Base-by-base conservation (phyloP, 805 yeast species). In the Gaillardinia entomophila region DNA sequence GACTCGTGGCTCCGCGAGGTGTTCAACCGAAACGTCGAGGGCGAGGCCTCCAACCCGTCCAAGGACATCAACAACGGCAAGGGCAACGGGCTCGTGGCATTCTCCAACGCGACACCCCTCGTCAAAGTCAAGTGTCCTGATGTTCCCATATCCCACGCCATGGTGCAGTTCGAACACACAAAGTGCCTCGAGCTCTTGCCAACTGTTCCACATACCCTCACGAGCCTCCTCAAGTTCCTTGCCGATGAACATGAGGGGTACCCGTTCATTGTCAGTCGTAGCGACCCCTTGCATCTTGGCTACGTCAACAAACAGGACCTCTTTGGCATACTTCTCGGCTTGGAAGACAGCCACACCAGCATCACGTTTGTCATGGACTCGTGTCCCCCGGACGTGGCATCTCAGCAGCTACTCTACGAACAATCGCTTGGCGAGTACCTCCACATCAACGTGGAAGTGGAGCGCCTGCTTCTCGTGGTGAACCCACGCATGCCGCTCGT, bases 191-290 rank as follows among this genome's bases (percentile, higher is more conserved):
- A 41, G 29, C 39, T 63, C 15, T 33, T 45, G 18, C 55, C 57
- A 0, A 47, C 37, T 2, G 32, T 28, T 6, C 57, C 58, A 1
- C 54, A 62, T 27, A 51, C 59, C 3, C 36, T 43, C 3, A 27
- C 36, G 2, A 34, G 33, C 3, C 28, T 66, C 16, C 31, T 40
- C 25, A 36, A 31, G 1, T 55, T 52, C 31, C 27, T 53, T 12
- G 60, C 57, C 19, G 68, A 64, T 31, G 40, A 38, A 26, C 69
- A 66, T 36, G 71, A 66, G 34, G 71, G 71, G 2, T 66, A 64
- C 35, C 72, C 72, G 1, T 27, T 66, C 11, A 38, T 65, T 2
- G 35, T 51, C 4, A 54, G 48, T 33, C 41, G 43, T 12, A 33
- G 32, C 3, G 34, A 49, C 16, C 68, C 63, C 0, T 30, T 51